phyloP scores from a whole-genome alignment of 78 protist species.

The Speleostelium caveatum region DNA sequence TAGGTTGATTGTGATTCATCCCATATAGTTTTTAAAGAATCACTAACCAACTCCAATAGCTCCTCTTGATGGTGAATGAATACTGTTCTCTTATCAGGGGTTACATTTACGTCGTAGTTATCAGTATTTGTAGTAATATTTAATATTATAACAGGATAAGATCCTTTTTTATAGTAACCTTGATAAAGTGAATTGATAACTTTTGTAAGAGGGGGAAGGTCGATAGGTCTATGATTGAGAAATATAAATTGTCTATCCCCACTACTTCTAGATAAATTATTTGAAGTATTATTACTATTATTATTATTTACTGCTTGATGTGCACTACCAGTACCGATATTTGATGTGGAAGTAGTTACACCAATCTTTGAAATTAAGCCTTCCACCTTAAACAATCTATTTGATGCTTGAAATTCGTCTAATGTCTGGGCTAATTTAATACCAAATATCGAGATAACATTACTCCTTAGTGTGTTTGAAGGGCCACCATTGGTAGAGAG shows the following conservation, averaged over 20 bases:
- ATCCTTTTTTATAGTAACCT: constrained; percentile 6
- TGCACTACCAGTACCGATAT: constrained; percentile 35
- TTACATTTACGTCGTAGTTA: constrained; percentile 94
- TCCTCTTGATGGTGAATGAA: constrained; percentile 77
- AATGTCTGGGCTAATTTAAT: constrained; percentile 25
- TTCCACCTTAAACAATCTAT: constrained; percentile 4
- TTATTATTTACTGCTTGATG: background rate
- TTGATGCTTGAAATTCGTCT: constrained; percentile 4
- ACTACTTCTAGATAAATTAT: constrained; percentile 20
- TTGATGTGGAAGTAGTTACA: too few species aligned
- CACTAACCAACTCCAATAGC: constrained; percentile 13
- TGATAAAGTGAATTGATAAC: constrained; percentile 79
- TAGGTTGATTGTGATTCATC: constrained; percentile 32
- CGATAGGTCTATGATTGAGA: constrained; percentile 93
- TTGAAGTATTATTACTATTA: background rate
- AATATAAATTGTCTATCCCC: constrained; percentile 85
- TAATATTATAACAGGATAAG: constrained; percentile 76
- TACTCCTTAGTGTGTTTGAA: constrained; percentile 1
- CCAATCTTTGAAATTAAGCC: constrained; percentile 78
- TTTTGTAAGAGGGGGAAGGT: constrained; percentile 70
- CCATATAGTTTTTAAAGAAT: constrained; percentile 39
- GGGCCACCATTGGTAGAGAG: constrained; percentile 26
- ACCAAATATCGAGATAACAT: constrained; percentile 84
- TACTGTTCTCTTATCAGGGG: constrained; percentile 96
- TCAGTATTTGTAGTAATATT: constrained; percentile 32